Base-by-base conservation (phyloP, 2,329 filamentous ascomycete species). In the Hymenoscyphus occultus region DNA sequence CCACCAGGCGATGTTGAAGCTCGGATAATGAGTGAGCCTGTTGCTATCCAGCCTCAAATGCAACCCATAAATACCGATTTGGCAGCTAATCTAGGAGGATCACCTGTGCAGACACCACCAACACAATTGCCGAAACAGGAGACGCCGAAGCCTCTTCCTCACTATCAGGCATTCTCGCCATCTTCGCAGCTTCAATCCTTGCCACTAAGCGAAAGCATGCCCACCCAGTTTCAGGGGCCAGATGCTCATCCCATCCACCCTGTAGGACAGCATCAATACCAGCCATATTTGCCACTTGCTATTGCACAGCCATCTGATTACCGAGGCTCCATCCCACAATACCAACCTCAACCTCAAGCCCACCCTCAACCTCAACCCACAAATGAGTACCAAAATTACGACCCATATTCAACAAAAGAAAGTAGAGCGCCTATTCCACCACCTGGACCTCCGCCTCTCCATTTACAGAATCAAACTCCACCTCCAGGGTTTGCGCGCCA, bases 391-490 rank as follows among this genome's bases (percentile, higher is more conserved):
- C n/a, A 39, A 60, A 1, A 12, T 28, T 40, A 19, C 16, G 3
- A 19, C 13, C 39, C 35, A n/a, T 42, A 39, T 31, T 35, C 40
- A 39, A 31, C 13, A 13, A 31, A 16, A 61, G 59, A 32, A 31
- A 32, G n/a, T 10, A 51, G 35, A 19, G 40, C 14, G 35, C 59
- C 60, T 39, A 19, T 42, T 14, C 60, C 60, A n/a, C 60, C 51
- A 42, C 32, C 10, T 32, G 51, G 32, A 13, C 60, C 60, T 40
- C 42, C 45, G 12, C 60, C 45, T 19, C 45, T 51, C 13, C 32
- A 56, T 39, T 54, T 61, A 31, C 22, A 45, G 56, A 56, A 57
- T 42, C 45, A 57, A 22, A 39, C 60, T 28, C 48, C 48, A 32
- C 45, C 45, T 57, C 48, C 51, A 22, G 60, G 22, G 1, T 56